These are phyloP conservation scores for Alternaria atra DNA, from an alignment of 2,329 filamentous ascomycete genomes.

Conservation along the genomic window DNA sequence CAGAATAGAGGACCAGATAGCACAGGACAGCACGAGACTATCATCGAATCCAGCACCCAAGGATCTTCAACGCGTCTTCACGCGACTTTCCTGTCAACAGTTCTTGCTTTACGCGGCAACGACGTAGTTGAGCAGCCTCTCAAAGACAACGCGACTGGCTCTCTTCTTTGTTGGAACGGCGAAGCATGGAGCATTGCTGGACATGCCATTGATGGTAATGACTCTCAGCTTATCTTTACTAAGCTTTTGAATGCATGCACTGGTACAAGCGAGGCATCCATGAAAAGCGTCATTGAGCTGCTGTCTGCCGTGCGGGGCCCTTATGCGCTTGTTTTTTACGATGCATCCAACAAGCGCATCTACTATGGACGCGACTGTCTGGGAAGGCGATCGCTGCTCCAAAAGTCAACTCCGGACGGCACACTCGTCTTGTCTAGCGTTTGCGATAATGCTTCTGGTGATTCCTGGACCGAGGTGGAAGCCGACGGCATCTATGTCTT, in stretches of 20 bases:
- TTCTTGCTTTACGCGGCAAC: constrained; percentile 86
- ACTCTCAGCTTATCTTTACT: constrained; percentile 75
- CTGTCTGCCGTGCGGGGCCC: constrained; percentile 66
- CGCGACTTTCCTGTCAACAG: constrained; percentile 79
- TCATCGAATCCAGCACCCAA: constrained; percentile 13
- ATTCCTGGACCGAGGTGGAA: constrained; percentile 79
- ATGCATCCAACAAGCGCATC: constrained; percentile 67
- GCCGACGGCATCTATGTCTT: constrained; percentile 82
- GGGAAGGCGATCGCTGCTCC: constrained; percentile 82
- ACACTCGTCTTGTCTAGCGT: constrained; percentile 46
- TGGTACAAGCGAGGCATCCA: constrained; percentile 6
- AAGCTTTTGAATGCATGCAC: constrained; percentile 57
- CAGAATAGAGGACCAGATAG: constrained; percentile 47
- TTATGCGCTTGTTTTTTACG: constrained; percentile 88
- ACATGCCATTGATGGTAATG: constrained; percentile 73
- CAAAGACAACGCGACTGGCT: constrained; percentile 63
- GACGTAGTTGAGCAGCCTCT: constrained; percentile 78
- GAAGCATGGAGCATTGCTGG: constrained; percentile 84
- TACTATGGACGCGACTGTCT: constrained; percentile 90
- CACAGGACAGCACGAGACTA: constrained; percentile 25
- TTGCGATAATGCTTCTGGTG: constrained; percentile 49
- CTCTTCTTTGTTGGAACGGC: constrained; percentile 93
- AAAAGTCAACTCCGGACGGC: constrained; percentile 59
- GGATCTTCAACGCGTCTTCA: constrained; percentile 33
- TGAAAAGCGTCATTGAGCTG: constrained; percentile 26